Evolutionary conservation across 2,329 filamentous ascomycete genomes (phyloP), one percentile per base, ranked within the genome.

Genomic region (Raffaelea deltoideospora): DNA sequence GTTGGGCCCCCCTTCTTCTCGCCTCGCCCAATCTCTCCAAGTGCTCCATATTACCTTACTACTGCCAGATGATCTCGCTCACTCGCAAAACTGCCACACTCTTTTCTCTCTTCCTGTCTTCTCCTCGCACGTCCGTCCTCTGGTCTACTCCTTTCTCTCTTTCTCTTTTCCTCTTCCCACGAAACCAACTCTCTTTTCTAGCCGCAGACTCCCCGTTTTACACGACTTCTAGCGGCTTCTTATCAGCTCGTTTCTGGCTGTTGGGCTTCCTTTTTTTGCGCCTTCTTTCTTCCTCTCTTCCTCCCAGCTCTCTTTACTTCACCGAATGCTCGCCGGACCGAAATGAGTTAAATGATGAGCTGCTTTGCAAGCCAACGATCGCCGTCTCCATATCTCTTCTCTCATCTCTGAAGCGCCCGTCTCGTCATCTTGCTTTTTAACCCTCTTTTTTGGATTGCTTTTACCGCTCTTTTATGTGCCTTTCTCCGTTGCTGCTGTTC

Each of bases 1-100:
- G 28, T 33, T 33, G 24, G 31, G 33, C 33, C 35, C 34, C 32
- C 31, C 37, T 21, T 33, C 30, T n/a, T n/a, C n/a, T n/a, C n/a
- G n/a, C 35, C 35, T 28, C 22, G 20, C 32, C 33, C 27, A 28
- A 24, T 21, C 19, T 32, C n/a, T n/a, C n/a, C n/a, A n/a, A n/a
- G n/a, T n/a, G n/a, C n/a, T n/a, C n/a, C n/a, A n/a, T n/a, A n/a
- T n/a, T n/a, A n/a, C n/a, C n/a, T n/a, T n/a, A n/a, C n/a, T n/a
- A n/a, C n/a, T n/a, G n/a, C n/a, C n/a, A n/a, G n/a, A n/a, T n/a
- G n/a, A n/a, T n/a, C n/a, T n/a, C n/a, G n/a, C n/a, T n/a, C n/a
- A n/a, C n/a, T n/a, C n/a, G n/a, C n/a, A n/a, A n/a, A n/a, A n/a
- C n/a, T n/a, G n/a, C n/a, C n/a, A 20, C 28, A 26, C 29, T 17